Percentiles rank a stretch among this genome's conserved stretches.
These are phyloP conservation scores for Urochloa ruziziensis DNA, from an alignment of 176 grass and related monocot species.

Conservation along the genomic window DNA sequence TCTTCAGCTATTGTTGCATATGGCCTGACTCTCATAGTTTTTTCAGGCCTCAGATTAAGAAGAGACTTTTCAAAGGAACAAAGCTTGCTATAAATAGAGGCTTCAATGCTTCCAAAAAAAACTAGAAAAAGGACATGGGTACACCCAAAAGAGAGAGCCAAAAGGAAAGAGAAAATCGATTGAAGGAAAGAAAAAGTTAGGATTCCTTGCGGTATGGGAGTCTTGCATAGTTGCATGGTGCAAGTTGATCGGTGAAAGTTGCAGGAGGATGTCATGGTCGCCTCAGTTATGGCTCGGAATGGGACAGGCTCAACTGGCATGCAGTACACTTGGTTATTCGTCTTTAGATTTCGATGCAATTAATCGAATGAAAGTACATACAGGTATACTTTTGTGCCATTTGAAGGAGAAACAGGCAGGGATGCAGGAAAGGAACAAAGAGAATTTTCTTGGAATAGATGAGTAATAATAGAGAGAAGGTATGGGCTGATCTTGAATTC, in stretches of 20 bases:
- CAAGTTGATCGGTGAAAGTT: conserved; percentile 44
- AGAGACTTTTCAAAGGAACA: conserved; percentile 11
- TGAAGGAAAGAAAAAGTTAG: conserved; percentile 11
- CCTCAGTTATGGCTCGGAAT: conserved; percentile 43
- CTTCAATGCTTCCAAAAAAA: conserved; percentile 24
- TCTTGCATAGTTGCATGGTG: conserved; percentile 31
- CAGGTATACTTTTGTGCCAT: background rate
- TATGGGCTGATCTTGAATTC: conserved; percentile 35
- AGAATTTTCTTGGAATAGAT: conserved; percentile 38
- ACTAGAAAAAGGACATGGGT: conserved; percentile 17
- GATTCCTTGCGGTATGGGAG: conserved; percentile 44
- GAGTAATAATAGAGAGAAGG: conserved; percentile 20
- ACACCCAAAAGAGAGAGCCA: conserved; percentile 13
- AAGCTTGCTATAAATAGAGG: background rate
- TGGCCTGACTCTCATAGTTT: background rate
- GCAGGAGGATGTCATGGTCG: conserved; percentile 40
- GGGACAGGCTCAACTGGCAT: conserved; percentile 22
- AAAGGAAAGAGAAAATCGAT: background rate
- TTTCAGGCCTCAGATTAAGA: background rate
- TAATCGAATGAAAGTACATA: background rate
- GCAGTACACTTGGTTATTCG: background rate
- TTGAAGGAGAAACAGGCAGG: conserved; percentile 28
- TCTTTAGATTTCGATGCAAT: conserved; percentile 14
- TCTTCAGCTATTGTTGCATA: background rate
- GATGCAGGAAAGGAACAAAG: conserved; percentile 38